Evolutionary conservation across 345 rosid genomes (phyloP), one percentile per base, ranked within the genome.

Genomic region (Citrus medica): DNA sequence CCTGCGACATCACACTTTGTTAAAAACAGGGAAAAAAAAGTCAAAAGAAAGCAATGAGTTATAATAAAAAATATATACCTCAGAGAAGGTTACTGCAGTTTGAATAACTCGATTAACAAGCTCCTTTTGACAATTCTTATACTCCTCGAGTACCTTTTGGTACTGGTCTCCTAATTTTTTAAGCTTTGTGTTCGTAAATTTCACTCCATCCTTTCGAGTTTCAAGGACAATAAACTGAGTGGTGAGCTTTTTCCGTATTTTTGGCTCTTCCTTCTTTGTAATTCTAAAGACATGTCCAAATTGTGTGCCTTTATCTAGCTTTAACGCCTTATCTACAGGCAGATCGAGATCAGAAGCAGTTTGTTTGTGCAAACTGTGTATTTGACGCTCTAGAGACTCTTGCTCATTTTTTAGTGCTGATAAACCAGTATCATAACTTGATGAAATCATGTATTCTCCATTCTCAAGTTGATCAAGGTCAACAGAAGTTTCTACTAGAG

Each of bases 201-300:
- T 96, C 80, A 96, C 98, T 63, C 99, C 99, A 81, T 96, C 99
- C 84, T 96, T 96, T 27, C 99, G 91, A 10, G 99, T 96, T 88
- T 96, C 99, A 51, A 96, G 93, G 79, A 96, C 92, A 74, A 94
- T 79, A 86, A 91, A 96, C 75, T 94, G 97, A 81, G 93, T 80
- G 6, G 91, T 87, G 77, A 96, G 93, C 87, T 91, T 94, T 84
- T 92, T 94, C 86, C 99, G 91, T 76, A 96, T 83, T 85, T 96
- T 96, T 46, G 97, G 99, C 83, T 96, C 99, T 83, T 96, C 99
- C 89, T 92, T 96, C 92, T 96, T 94, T 61, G 99, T 94, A 74
- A 96, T 94, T 85, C 98, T 89, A 84, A 96, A 96, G 69, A 92
- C 97, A 90, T 96, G 97, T 59, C 99, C 99, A 82, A 88, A 94